phyloP scores from a whole-genome alignment of 345 rosid genomes.

The Aurinia saxatilis region DNA sequence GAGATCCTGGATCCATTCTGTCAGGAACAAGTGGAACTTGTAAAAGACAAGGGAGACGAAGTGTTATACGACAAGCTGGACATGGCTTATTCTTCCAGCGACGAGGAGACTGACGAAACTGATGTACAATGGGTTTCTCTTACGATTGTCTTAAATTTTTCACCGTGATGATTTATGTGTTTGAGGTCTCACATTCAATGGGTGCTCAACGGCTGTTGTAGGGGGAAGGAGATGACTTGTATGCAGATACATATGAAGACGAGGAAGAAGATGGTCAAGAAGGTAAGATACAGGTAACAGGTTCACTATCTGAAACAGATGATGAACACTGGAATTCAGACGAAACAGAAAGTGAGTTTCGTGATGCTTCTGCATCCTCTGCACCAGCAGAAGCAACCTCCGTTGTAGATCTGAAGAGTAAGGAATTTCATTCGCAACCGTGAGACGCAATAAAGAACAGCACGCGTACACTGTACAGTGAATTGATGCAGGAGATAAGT shows the following conservation, averaged over 20 bases:
- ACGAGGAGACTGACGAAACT: conserved; percentile 40
- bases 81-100: conserved; percentile 51
- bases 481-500: background rate
- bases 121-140: no score
- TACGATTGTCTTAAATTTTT: no score
- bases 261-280: conserved; percentile 28
- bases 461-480: background rate
- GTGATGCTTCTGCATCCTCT: conserved; percentile 1
- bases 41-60: conserved; percentile 51
- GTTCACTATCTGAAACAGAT: conserved; percentile 8
- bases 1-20: background rate
- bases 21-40: conserved; percentile 62
- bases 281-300: conserved; percentile 3
- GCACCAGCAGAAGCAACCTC: conserved; percentile 13
- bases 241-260: conserved; percentile 31
- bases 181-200: no score
- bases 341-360: conserved; percentile 16
- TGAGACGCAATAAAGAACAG: background rate
- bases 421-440: conserved; percentile 5
- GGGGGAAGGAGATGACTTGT: conserved; percentile 45
- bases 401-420: background rate
- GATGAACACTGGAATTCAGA: conserved; percentile 26
- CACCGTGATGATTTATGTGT: no score
- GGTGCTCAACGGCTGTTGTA: no score
- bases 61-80: conserved; percentile 55